Conservation (phyloP, 1,284 basidiomycete species). For the Cryptococcus neoformans region DNA sequence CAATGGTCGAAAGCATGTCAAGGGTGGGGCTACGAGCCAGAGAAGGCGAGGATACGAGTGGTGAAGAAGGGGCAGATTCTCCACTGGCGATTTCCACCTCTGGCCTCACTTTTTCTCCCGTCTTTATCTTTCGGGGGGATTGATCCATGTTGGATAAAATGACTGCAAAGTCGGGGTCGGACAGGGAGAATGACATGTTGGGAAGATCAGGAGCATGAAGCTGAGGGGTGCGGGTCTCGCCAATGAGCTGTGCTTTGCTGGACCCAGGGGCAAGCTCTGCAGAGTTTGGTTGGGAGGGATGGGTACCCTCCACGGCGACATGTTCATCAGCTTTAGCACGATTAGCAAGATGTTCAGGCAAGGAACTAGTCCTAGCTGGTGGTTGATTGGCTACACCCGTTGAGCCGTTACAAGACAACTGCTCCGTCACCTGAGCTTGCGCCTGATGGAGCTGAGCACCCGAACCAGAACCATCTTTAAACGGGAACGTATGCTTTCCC, state of each 20-base stretch:
- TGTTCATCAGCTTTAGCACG: too few relatives aligned
- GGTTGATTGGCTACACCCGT: neutral
- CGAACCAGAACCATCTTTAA: conserved; percentile 11
- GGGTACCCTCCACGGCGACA: too few relatives aligned
- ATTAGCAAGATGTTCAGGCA: neutral
- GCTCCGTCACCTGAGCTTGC: conserved; percentile 2
- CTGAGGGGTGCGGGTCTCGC: conserved; percentile 17
- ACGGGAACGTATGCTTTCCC: conserved; percentile 22
- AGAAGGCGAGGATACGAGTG: conserved; percentile 6
- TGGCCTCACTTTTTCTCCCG: neutral
- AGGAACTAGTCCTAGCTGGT: neutral
- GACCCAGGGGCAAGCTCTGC: neutral
- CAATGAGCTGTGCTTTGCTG: conserved; percentile 2
- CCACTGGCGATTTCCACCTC: neutral
- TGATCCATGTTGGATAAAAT: conserved; percentile 44
- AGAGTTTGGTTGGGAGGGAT: neutral
- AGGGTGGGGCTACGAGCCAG: conserved; percentile 23
- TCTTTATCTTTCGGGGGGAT: conserved; percentile 11
- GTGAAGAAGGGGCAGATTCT: conserved; percentile 8
- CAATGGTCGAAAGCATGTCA: conserved; percentile 19
- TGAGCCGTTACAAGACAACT: neutral
- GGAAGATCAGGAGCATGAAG: conserved; percentile 44
- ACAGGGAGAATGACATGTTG: conserved; percentile 48
- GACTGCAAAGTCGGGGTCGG: conserved; percentile 50
- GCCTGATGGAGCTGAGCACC: neutral